phyloP scores from a whole-genome alignment of 306 rosid species.

The Lagenaria siceraria region DNA sequence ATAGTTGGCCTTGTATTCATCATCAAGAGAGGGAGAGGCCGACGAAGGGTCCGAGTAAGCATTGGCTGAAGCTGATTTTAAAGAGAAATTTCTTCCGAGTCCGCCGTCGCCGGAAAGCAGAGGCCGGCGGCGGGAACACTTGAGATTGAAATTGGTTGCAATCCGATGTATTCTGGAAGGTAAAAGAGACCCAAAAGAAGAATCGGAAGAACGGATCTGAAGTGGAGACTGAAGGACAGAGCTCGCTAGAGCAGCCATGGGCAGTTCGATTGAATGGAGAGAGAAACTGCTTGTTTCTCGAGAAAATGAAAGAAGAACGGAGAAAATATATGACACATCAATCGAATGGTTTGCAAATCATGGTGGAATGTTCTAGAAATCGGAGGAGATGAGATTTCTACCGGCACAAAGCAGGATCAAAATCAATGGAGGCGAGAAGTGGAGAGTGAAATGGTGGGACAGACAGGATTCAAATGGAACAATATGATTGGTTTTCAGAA shows the following conservation, averaged over 20 bases:
- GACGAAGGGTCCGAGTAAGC: conserved; percentile 26
- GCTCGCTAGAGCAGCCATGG: conserved; percentile 37
- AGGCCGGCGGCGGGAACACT: conserved; percentile 7
- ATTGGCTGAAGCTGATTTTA: conserved; percentile 25
- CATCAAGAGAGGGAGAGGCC: conserved; percentile 12
- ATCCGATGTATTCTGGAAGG: neutral
- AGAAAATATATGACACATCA: neutral
- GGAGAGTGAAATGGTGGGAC: neutral
- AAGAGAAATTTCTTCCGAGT: conserved; percentile 14
- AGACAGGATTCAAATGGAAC: neutral
- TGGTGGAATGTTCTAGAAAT: neutral
- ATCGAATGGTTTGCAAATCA: neutral
- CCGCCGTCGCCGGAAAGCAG: neutral
- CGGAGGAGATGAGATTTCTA: neutral
- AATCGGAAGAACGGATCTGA: conserved; percentile 14
- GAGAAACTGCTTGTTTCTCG: neutral
- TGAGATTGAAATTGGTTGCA: conserved; percentile 5
- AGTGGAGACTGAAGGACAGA: conserved; percentile 20
- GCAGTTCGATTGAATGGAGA: neutral
- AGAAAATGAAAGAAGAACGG: neutral
- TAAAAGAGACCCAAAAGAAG: conserved; percentile 21
- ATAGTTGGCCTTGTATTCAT: neutral
- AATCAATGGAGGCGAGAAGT: neutral
- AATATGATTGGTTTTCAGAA: neutral
- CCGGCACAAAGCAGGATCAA: neutral